phyloP scores from a whole-genome alignment of 2,329 filamentous ascomycete genomes.

The Acephala macrosclerotiorum region DNA sequence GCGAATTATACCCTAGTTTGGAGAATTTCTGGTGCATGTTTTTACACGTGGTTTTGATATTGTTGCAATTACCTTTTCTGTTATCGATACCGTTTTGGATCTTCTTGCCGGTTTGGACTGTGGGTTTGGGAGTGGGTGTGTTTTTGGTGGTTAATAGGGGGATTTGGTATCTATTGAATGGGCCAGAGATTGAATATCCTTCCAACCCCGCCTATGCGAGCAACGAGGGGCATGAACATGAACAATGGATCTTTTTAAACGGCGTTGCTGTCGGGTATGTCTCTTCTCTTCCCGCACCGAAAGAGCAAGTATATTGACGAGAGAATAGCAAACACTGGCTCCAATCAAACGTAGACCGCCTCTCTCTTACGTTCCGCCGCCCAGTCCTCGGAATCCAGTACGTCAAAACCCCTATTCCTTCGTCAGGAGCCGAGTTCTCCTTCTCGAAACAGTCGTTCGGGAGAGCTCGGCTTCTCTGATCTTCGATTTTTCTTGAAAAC shows the following conservation, averaged over 20 bases:
- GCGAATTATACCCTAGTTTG: constrained; percentile 68
- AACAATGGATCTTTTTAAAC: constrained; percentile 84
- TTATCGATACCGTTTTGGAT: constrained; percentile 60
- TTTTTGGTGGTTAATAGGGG: constrained; percentile 59
- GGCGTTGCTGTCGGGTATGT: constrained; percentile 70
- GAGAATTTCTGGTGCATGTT: constrained; percentile 63
- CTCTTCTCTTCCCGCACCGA: constrained; percentile 9
- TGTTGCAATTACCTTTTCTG: constrained; percentile 68
- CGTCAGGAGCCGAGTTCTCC: too few relatives aligned
- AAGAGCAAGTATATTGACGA: constrained; percentile 14
- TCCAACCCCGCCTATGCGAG: constrained; percentile 62
- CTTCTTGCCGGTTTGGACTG: constrained; percentile 58
- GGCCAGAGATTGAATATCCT: constrained; percentile 54
- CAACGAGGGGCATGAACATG: constrained; percentile 58
- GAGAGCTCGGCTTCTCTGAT: too few relatives aligned
- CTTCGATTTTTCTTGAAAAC: too few relatives aligned
- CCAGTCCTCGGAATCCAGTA: constrained; percentile 77
- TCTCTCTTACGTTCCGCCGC: constrained; percentile 76
- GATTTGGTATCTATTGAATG: constrained; percentile 62
- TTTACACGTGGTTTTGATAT: constrained; percentile 64
- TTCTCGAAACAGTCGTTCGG: too few relatives aligned
- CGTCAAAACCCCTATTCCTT: too few relatives aligned
- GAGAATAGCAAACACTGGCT: constrained; percentile 68
- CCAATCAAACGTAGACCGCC: constrained; percentile 72
- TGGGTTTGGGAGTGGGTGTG: constrained; percentile 46